Evolutionary conservation across 805 yeast species (phyloP).

Genomic region (Wickerhamiella azymoides): DNA sequence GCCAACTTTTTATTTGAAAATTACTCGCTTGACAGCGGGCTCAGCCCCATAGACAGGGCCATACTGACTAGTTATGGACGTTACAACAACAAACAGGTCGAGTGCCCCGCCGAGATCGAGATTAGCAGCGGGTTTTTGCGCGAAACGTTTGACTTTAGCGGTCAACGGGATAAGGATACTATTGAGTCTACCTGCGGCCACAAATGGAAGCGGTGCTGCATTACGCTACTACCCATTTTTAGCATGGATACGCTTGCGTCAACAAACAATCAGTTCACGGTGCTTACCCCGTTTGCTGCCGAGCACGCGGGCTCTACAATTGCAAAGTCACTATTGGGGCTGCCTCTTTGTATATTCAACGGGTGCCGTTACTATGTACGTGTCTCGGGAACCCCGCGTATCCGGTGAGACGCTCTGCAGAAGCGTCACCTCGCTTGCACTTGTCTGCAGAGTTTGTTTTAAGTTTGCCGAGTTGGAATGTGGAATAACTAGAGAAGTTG

Average conservation of each 20-base stretch:
- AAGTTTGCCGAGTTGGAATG: too few relatives aligned
- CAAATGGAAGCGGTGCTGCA: constrained; percentile 15
- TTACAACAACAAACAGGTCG: neutral
- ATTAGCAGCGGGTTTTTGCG: neutral
- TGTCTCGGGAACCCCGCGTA: neutral
- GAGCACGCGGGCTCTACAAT: neutral
- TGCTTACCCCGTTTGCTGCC: neutral
- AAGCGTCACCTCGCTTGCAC: neutral
- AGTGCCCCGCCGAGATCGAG: neutral
- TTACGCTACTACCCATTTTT: constrained; percentile 14
- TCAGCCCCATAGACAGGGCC: constrained; percentile 2
- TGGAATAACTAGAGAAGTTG: too few relatives aligned
- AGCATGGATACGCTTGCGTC: constrained; percentile 9
- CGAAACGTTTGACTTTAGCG: neutral
- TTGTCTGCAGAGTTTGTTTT: neutral
- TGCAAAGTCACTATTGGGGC: neutral
- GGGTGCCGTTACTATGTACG: constrained; percentile 3
- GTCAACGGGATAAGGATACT: neutral
- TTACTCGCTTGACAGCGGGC: too few relatives aligned
- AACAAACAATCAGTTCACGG: constrained; percentile 9
- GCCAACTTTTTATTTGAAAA: neutral
- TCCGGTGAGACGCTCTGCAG: neutral
- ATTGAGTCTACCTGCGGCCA: constrained; percentile 7
- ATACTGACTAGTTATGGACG: constrained; percentile 1
- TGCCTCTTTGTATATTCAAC: constrained; percentile 2